Conservation (phyloP, 2,329 filamentous ascomycete genomes). For the Mycosphaerella sp. region DNA sequence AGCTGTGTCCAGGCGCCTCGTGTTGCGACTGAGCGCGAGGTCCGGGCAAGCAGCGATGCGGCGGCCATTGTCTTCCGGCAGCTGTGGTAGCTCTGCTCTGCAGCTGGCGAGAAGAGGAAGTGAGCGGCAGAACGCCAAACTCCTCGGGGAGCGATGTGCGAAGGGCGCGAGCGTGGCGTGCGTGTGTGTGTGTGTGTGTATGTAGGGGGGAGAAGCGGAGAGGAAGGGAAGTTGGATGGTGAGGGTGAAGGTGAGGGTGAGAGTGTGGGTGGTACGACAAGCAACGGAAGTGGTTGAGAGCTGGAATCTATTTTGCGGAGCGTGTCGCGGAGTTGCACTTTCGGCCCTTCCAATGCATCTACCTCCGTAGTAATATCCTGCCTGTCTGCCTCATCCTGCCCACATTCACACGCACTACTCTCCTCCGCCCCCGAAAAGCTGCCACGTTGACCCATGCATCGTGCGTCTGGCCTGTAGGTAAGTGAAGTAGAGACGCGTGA, state of each 20-base stretch:
- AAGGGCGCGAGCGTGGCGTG: not conserved
- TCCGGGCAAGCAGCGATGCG: conserved; percentile 41
- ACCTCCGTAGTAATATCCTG: too few species aligned
- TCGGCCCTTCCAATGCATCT: too few species aligned
- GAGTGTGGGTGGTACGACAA: too few species aligned
- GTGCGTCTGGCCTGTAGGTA: too few species aligned
- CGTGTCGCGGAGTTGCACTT: too few species aligned
- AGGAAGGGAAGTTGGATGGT: not conserved
- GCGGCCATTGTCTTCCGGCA: conserved; percentile 48
- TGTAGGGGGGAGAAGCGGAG: too few species aligned
- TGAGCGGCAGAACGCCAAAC: not conserved
- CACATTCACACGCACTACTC: too few species aligned
- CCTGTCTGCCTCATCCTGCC: too few species aligned
- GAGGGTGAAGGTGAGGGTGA: not conserved
- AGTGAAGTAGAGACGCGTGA: too few species aligned
- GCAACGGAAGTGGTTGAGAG: not conserved
- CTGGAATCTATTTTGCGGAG: not conserved
- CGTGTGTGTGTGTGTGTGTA: not conserved
- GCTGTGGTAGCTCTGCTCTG: not conserved
- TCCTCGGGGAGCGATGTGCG: not conserved
- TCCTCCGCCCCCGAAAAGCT: too few species aligned
- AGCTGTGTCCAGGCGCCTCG: conserved; percentile 29
- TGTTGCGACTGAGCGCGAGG: conserved; percentile 40
- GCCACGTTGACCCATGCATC: too few species aligned
- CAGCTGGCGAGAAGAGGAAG: not conserved